Percentiles rank a stretch among this genome's conserved stretches.
Evolutionary conservation across 768 basidiomycete species (phyloP).

Genomic region (Rubroboletus pulcherrimus): DNA sequence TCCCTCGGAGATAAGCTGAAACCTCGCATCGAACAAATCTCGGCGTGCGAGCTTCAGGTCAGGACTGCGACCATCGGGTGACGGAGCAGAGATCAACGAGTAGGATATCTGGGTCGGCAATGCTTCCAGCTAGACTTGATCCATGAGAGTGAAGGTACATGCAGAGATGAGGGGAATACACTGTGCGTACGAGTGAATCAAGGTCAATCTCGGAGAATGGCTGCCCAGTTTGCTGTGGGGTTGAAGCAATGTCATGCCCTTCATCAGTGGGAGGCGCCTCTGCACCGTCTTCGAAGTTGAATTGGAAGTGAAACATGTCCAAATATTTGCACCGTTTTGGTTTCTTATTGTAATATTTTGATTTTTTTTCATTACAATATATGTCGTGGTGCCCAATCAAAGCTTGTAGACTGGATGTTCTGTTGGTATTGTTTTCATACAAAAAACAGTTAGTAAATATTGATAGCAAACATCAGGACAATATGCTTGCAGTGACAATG

Average conservation of each 20-base stretch:
- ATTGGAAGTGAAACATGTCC: conserved; percentile 48
- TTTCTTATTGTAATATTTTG: background rate
- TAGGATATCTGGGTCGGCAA: conserved; percentile 78
- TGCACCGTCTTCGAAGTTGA: conserved; percentile 51
- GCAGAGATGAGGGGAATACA: background rate
- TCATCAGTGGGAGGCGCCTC: conserved; percentile 11
- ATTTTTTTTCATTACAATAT: background rate
- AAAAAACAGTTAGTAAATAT: background rate
- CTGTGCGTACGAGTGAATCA: conserved; percentile 29
- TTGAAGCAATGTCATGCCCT: background rate
- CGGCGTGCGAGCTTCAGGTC: conserved; percentile 56
- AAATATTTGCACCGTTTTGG: no score
- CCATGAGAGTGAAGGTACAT: conserved; percentile 6
- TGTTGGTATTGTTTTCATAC: background rate
- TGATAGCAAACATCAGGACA: background rate
- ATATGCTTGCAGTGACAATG: no score
- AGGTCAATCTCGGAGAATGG: conserved; percentile 31
- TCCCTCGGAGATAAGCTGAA: conserved; percentile 75
- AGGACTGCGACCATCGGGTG: conserved; percentile 27
- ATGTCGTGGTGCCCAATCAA: background rate
- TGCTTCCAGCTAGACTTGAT: conserved; percentile 51
- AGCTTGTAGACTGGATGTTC: background rate
- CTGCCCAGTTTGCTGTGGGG: conserved; percentile 1
- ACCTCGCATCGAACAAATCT: conserved; percentile 94
- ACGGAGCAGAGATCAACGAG: conserved; percentile 61